Percentiles rank a stretch among this genome's conserved stretches.
Conservation (phyloP, 169 alveolate genomes). For the Cryptosporidium ubiquitum region DNA sequence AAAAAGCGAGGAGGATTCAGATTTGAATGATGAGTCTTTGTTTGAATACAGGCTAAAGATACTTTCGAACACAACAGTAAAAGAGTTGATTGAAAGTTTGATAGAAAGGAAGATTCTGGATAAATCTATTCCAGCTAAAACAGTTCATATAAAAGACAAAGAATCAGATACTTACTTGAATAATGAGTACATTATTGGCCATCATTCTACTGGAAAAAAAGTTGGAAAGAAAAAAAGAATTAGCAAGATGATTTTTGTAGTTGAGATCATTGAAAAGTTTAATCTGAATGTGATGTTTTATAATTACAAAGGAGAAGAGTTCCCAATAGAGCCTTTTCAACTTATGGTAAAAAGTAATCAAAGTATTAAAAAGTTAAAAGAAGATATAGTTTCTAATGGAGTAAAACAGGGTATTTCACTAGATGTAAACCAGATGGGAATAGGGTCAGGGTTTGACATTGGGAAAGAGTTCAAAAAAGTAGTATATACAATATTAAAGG, state of each 20-base stretch:
- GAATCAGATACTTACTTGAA: not conserved
- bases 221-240: not conserved
- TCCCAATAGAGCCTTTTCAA: not conserved
- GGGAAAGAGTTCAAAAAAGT: constrained; percentile 44
- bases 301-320: constrained; percentile 42
- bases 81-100: constrained; percentile 11
- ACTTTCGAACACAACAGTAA: constrained; percentile 16
- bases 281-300: constrained; percentile 1
- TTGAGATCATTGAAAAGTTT: not conserved
- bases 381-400: not conserved
- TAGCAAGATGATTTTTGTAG: constrained; percentile 15
- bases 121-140: not conserved
- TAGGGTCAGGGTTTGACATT: constrained; percentile 49
- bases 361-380: constrained; percentile 3
- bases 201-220: not conserved
- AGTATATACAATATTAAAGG: constrained; percentile 25
- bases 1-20: not conserved
- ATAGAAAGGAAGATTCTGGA: not conserved
- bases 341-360: not conserved
- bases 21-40: not conserved
- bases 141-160: constrained; percentile 7
- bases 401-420: not conserved
- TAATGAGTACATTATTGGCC: constrained; percentile 9
- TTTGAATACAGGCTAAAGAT: constrained; percentile 31
- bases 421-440: not conserved